Conservation (phyloP, 768 basidiomycete species). For the Sistotremastrum niveocremeum region DNA sequence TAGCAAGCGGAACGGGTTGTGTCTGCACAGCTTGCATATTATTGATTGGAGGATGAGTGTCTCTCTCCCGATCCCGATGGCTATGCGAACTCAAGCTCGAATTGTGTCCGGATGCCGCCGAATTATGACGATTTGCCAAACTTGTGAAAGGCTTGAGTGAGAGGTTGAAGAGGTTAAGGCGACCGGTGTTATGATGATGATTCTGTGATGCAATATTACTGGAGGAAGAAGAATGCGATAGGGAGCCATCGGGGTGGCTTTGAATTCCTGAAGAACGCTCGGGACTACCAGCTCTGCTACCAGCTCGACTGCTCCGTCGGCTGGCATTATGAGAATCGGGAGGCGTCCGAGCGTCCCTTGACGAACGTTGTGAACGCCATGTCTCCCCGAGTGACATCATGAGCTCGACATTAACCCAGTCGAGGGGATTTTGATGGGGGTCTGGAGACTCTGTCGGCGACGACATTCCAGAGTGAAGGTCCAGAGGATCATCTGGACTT, state of each 20-base stretch:
- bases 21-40: constrained; percentile 7
- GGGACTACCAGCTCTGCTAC: constrained; percentile 35
- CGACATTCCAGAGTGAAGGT: constrained; percentile 7
- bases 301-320: constrained; percentile 16
- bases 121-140: constrained; percentile 20
- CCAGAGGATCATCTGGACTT: constrained; percentile 16
- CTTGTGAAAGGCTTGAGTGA: constrained; percentile 52
- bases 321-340: constrained; percentile 17
- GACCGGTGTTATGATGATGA: neutral
- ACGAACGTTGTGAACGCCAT: constrained; percentile 3
- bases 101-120: constrained; percentile 23
- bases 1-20: constrained; percentile 4
- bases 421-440: constrained; percentile 25
- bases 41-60: constrained; percentile 6
- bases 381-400: constrained; percentile 38
- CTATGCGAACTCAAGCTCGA: constrained; percentile 23
- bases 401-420: constrained; percentile 81
- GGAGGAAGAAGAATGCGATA: constrained; percentile 5
- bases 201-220: neutral
- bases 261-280: constrained; percentile 19
- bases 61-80: constrained; percentile 13
- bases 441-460: constrained; percentile 12
- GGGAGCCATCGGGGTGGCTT: neutral
- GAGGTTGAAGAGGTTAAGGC: constrained; percentile 29
- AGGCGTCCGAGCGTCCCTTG: constrained; percentile 13